Conservation (phyloP, 2,329 filamentous ascomycete genomes). For the Colletotrichum shisoi region DNA sequence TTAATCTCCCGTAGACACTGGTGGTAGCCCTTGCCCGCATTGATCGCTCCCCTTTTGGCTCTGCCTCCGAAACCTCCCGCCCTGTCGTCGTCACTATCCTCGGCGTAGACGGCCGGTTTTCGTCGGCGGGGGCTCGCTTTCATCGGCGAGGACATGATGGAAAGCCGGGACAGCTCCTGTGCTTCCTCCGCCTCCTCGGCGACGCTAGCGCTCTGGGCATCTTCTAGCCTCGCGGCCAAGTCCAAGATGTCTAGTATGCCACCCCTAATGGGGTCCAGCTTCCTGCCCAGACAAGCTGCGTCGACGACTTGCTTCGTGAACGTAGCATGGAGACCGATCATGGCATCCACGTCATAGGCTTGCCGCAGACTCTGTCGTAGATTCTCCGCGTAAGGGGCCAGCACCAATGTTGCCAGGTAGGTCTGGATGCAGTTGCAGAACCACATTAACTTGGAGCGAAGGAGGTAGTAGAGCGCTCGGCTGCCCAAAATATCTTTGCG, state of each 20-base stretch:
- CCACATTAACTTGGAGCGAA: conserved; percentile 77
- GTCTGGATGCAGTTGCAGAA: conserved; percentile 77
- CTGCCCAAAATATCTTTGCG: conserved; percentile 53
- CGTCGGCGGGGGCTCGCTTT: conserved; percentile 42
- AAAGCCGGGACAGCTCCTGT: conserved; percentile 52
- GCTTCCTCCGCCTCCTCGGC: conserved; percentile 50
- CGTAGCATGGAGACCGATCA: conserved; percentile 73
- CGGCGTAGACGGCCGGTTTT: conserved; percentile 39
- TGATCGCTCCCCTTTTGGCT: conserved; percentile 28
- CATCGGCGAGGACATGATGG: conserved; percentile 49
- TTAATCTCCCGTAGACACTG: conserved; percentile 65
- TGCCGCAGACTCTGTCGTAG: conserved; percentile 66
- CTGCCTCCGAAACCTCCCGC: conserved; percentile 44
- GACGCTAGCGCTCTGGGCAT: conserved; percentile 58
- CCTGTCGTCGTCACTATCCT: conserved; percentile 50
- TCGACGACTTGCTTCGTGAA: conserved; percentile 71
- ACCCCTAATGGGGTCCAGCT: conserved; percentile 74
- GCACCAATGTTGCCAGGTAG: conserved; percentile 77
- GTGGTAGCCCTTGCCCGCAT: conserved; percentile 53
- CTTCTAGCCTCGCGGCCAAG: conserved; percentile 73
- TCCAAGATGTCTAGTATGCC: conserved; percentile 80
- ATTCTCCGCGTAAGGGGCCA: conserved; percentile 65
- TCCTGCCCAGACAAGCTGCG: conserved; percentile 73
- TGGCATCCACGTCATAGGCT: conserved; percentile 79
- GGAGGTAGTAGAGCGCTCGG: conserved; percentile 61